Evolutionary conservation across 2,329 filamentous ascomycete species (phyloP), one percentile per base, ranked within the genome.

Genomic region (Dactylellina parvicollis): DNA sequence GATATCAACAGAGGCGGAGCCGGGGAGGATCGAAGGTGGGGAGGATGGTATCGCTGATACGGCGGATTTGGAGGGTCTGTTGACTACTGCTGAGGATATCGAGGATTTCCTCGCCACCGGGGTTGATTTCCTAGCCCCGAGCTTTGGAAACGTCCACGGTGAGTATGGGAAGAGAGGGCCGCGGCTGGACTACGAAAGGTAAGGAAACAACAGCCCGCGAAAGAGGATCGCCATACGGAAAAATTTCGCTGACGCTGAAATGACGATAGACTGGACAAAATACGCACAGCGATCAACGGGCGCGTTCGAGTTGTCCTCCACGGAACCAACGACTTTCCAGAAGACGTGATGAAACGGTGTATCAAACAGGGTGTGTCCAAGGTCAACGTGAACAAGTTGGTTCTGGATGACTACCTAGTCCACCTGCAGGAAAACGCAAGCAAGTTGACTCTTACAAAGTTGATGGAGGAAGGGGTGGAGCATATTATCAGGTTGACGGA

Each of bases 101-200:
- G 84, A 87, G 75, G 87, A 90, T 77, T 92, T 92, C 77, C 85
- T 91, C 2, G 84, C 83, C 1, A 90, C 89, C 9, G 90, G 89
- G 0, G 90, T 92, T 77, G 88, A 92, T 77, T 89, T 89, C 82
- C 82, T 92, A 12, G 90, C 90, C 1, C 90, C 90, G 0, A 89
- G 89, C 0, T 91, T 92, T 81, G 90, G 90, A 2, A 92, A 92
- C 77, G 87, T 92, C 46, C 90, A 92, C 80, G 90, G 90, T 4
- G 86, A 88, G 76, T 92, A 92, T 80, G 89, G 89, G 0, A 84
- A 86, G 0, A 81, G 86, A 14, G 89, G 89, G 0, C 86, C 88
- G 22, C 82, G 84, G 78, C 80, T 90, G 16, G 88, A 90, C 77
- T 89, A 86, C 78, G 85, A 84, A 18, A 80, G 84, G 67, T 78